Evolutionary conservation across 169 alveolate species (phyloP).

Genomic region (Cyclospora cayetanensis): DNA sequence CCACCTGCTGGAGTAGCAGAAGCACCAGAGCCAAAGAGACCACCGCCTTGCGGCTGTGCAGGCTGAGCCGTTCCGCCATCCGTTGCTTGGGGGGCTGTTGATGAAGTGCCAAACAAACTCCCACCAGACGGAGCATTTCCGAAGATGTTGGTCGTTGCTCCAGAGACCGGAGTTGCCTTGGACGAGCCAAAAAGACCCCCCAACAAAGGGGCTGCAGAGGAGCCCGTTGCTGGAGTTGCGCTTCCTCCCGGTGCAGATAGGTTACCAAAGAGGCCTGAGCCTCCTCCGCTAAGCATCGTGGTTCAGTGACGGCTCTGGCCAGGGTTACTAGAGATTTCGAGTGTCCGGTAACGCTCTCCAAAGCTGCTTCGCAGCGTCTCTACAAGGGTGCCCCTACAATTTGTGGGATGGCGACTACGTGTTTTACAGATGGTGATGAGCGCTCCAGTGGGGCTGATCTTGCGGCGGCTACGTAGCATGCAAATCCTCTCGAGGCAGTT

Average conservation of each 20-base stretch:
- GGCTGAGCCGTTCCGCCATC: background rate
- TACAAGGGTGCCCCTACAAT: no score
- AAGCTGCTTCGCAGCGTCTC: no score
- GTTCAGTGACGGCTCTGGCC: no score
- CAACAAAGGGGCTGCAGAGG: background rate
- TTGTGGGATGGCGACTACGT: no score
- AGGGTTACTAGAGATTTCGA: no score
- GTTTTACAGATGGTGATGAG: no score
- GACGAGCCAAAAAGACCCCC: slow-evolving; percentile 55
- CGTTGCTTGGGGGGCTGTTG: background rate
- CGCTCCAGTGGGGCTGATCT: no score
- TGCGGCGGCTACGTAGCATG: no score
- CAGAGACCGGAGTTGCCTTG: background rate
- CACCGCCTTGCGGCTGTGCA: slow-evolving; percentile 20
- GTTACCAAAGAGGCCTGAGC: slow-evolving; percentile 48
- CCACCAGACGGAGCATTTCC: background rate
- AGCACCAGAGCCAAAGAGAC: background rate
- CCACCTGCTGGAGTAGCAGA: background rate
- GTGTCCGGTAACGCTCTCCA: no score
- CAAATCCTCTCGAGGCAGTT: no score
- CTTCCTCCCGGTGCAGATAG: slow-evolving; percentile 12
- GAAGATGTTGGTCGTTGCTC: background rate
- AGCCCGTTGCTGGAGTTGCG: background rate
- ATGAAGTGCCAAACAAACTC: background rate
- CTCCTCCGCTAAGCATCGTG: slow-evolving; percentile 54